A percentile compares a stretch with the other conserved stretches of the same genome.
Evolutionary conservation across 164 flowering plant species (phyloP).

Genomic region (Liriodendron chinense): DNA sequence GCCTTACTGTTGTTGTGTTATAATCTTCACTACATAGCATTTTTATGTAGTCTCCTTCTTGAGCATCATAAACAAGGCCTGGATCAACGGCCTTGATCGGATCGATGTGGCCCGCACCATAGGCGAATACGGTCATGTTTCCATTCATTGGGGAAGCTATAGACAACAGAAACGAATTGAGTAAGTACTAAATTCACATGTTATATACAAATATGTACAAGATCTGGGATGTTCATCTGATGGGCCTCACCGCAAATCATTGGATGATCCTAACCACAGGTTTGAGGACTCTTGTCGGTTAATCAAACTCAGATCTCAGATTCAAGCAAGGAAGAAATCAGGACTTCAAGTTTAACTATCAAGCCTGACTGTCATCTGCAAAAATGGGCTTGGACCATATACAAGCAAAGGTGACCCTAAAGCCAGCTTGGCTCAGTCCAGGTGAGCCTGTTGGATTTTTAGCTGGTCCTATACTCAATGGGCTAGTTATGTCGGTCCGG

Average conservation of each 20-base stretch:
- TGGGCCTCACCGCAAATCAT: no score
- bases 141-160: constrained; percentile 47
- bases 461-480: neutral
- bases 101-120: constrained; percentile 58
- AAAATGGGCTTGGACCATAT: no score
- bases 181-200: neutral
- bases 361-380: no score
- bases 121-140: constrained; percentile 40
- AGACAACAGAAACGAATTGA: constrained; percentile 2
- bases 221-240: no score
- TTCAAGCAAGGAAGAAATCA: no score
- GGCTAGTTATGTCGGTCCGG: neutral
- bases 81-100: constrained; percentile 46
- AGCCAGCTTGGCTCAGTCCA: no score
- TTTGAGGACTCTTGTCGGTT: no score
- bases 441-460: neutral
- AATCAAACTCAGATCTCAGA: no score
- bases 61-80: constrained; percentile 56
- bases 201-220: neutral
- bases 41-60: constrained; percentile 39
- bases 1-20: constrained; percentile 15
- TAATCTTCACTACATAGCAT: constrained; percentile 56
- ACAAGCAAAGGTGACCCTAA: no score
- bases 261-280: no score
- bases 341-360: no score